Conservation (phyloP, 2,329 filamentous ascomycete genomes). For the Aspergillus caelatus region DNA sequence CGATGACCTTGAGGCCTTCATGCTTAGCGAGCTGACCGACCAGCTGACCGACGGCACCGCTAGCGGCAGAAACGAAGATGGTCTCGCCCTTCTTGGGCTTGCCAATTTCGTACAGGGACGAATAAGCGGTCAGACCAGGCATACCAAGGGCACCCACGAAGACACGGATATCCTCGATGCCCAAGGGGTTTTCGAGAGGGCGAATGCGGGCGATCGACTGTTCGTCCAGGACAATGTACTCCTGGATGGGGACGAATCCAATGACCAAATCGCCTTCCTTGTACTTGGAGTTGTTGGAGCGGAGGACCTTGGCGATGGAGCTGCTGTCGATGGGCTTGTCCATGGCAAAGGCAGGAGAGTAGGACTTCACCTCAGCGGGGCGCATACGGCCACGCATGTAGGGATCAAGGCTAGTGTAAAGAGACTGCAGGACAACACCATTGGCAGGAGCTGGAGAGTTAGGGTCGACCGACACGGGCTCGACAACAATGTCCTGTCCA, state of each 20-base stretch:
- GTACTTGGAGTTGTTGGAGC: constrained; percentile 67
- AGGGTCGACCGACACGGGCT: constrained; percentile 69
- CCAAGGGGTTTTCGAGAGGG: constrained; percentile 67
- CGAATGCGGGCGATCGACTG: constrained; percentile 47
- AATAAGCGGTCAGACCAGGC: constrained; percentile 76
- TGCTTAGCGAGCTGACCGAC: constrained; percentile 84
- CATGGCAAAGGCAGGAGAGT: constrained; percentile 64
- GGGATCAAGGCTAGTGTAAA: constrained; percentile 78
- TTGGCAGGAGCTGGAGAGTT: constrained; percentile 58
- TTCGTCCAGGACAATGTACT: constrained; percentile 66
- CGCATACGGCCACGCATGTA: constrained; percentile 85
- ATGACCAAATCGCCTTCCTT: constrained; percentile 68
- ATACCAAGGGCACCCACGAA: constrained; percentile 79
- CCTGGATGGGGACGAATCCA: constrained; percentile 62
- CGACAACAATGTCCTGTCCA: constrained; percentile 70
- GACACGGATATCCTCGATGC: constrained; percentile 52
- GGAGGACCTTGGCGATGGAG: constrained; percentile 69
- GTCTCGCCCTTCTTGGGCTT: constrained; percentile 76
- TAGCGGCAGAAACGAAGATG: constrained; percentile 79
- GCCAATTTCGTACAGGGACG: constrained; percentile 73
- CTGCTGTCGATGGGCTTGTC: constrained; percentile 66
- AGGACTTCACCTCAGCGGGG: constrained; percentile 64
- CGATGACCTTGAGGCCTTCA: constrained; percentile 77
- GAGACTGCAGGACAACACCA: constrained; percentile 69
- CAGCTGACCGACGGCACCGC: constrained; percentile 79